Conservation (phyloP, 495 filamentous ascomycete genomes). For the Cercophora samala region DNA sequence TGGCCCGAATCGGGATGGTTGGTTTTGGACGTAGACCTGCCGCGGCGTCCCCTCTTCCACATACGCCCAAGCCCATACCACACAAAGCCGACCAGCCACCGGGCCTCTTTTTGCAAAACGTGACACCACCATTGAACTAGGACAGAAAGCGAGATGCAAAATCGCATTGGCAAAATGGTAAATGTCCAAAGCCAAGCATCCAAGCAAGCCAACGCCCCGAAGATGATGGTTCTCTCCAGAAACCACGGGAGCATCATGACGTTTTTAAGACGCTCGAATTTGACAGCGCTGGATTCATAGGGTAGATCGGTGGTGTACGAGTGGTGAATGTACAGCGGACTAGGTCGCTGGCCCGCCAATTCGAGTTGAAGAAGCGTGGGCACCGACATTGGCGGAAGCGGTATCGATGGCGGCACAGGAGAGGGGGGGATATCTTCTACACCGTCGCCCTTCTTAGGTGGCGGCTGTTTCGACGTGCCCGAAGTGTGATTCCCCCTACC, state of each 20-base stretch:
- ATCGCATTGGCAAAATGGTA: constrained; percentile 88
- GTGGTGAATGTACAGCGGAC: constrained; percentile 83
- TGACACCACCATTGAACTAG: constrained; percentile 68
- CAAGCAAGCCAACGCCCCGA: constrained; percentile 84
- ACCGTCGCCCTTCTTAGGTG: neutral
- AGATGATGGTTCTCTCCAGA: constrained; percentile 81
- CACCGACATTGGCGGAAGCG: constrained; percentile 79
- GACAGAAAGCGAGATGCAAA: constrained; percentile 76
- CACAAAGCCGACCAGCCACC: constrained; percentile 67
- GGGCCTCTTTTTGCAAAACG: constrained; percentile 60
- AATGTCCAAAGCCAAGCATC: constrained; percentile 98
- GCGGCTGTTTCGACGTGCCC: constrained; percentile 16
- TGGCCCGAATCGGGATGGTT: constrained; percentile 29
- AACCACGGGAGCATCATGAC: constrained; percentile 77
- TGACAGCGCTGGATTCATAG: constrained; percentile 95
- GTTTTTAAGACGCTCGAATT: constrained; percentile 88
- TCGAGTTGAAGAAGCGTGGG: constrained; percentile 88
- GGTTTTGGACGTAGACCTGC: constrained; percentile 38
- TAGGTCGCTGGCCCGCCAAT: constrained; percentile 74
- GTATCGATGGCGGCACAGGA: constrained; percentile 66
- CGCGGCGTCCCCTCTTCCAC: constrained; percentile 59
- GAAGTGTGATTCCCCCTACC: constrained; percentile 20
- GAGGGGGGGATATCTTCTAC: constrained; percentile 51
- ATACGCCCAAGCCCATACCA: constrained; percentile 71
- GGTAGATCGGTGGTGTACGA: constrained; percentile 69